Evolutionary conservation across 2,329 filamentous ascomycete genomes (phyloP), one percentile per base, ranked within the genome.

Genomic region (Fusarium staphyleae): DNA sequence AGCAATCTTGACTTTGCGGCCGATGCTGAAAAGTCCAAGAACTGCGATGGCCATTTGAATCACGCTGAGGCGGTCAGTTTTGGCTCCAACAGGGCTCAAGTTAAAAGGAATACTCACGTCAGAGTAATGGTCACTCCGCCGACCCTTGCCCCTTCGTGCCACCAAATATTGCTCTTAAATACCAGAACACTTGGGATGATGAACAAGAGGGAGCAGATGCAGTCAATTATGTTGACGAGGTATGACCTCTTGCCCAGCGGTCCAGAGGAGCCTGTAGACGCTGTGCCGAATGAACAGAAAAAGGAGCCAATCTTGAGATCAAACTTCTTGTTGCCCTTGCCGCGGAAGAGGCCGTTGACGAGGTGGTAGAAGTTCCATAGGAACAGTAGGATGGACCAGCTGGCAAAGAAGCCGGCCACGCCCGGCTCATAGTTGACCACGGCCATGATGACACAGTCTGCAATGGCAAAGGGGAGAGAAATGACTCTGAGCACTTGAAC

Each of bases 271-370:
- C 16, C 18, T 9, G 28, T 18, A 1, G 37, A 42, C 9, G 47
- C 46, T 28, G 45, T 57, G 6, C 59, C 65, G 14, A 53, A 54
- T 11, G 53, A 57, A 16, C 59, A 66, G 10, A 60, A 54, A 7
- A 65, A 65, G 33, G 41, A 52, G 5, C 63, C 65, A n/a, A 67
- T 36, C n/a, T 45, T 57, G 24, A 67, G 34, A 24, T 67, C 62
- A 37, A 67, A 62, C 26, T 58, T 58, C 42, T 53, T 36, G n/a
- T 16, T 34, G 24, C 35, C 53, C n/a, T 41, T 56, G 11, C 43
- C 29, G 9, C 51, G 44, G 18, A 62, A 33, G 14, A 58, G 30
- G 41, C 47, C 33, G 10, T 34, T 48, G 26, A 53, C 13, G 29
- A 61, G 22, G 14, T 52, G 53, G 19, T 30, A 47, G 19, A 29